Percentiles rank a stretch among this genome's conserved stretches.
These are phyloP conservation scores for Podaxis carcinomalis DNA, from an alignment of 768 basidiomycete genomes.

Conservation along the genomic window DNA sequence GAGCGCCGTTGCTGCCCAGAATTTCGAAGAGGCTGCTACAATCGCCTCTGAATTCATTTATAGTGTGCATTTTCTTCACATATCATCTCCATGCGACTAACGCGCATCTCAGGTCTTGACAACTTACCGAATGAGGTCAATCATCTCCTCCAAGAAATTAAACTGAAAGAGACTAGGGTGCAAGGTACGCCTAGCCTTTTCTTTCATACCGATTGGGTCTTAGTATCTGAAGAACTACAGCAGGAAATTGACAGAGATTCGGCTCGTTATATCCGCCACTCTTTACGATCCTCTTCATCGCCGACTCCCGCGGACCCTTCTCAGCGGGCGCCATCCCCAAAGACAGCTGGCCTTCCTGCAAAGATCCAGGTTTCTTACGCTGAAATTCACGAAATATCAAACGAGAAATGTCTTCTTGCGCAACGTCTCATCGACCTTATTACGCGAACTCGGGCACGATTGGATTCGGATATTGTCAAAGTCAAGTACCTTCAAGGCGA, in stretches of 20 bases:
- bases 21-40: conserved; percentile 49
- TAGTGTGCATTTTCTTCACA: conserved; percentile 28
- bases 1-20: conserved; percentile 16
- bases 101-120: conserved; percentile 37
- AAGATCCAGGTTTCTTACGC: conserved; percentile 42
- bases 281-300: conserved; percentile 27
- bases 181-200: conserved; percentile 30
- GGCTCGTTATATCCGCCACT: conserved; percentile 45
- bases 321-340: conserved; percentile 33
- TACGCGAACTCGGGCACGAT: conserved; percentile 39
- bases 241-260: conserved; percentile 47
- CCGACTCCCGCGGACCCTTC: conserved; percentile 20
- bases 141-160: conserved; percentile 50
- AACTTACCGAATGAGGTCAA: conserved; percentile 51
- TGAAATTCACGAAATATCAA: conserved; percentile 39
- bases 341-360: conserved; percentile 31
- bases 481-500: conserved; percentile 47
- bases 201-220: neutral
- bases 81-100: neutral
- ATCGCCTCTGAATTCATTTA: conserved; percentile 55
- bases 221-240: conserved; percentile 35
- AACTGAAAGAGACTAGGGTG: conserved; percentile 36
- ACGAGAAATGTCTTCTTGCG: conserved; percentile 43
- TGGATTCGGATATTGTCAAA: conserved; percentile 46
- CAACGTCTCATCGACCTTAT: conserved; percentile 47